Base-by-base conservation (phyloP, 2,329 filamentous ascomycete genomes). In the Exserohilum turcica region DNA sequence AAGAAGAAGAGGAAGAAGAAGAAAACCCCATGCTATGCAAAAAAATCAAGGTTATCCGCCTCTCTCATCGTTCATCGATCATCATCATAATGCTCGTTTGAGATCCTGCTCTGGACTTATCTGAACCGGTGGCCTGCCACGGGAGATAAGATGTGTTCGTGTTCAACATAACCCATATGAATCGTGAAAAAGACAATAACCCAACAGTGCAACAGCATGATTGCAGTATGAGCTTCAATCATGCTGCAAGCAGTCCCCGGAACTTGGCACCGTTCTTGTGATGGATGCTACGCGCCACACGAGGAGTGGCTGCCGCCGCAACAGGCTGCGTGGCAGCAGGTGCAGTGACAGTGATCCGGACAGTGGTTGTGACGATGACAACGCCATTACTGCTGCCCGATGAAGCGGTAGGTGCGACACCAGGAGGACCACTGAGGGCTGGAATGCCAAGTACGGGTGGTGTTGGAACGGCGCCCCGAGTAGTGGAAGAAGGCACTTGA, bases 321-420 rank as follows among this genome's bases (percentile, higher is more conserved):
- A 37, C 33, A 9, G 52, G 47, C 12, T 44, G 40, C 18, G 44
- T 53, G 12, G 46, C 40, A 40, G 27, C 39, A 36, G 48, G 31
- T 39, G 36, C 35, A 21, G 46, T 50, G 40, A 28, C 59, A 7
- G 70, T 71, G 38, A 70, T 46, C 33, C 49, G 52, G 29, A 66
- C 56, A 1, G 64, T 70, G 24, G 70, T 63, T 0, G 65, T 73
- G 37, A 71, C 56, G 1, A 61, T 66, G 39, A 63, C 51, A 7
- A 67, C 52, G 24, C 38, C 52, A n/a, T 40, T 42, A 24, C 52
- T 48, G 27, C 36, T 51, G 4, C 59, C 38, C 2, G 31, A 19
- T 9, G 52, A 49, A 32, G 28, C 13, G 27, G 58, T 50, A 10
- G 63, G 56, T 6, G 48, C 28, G 18, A 46, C 36, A n/a, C 59